phyloP scores from a whole-genome alignment of 768 basidiomycete species.

The Tremella yokohamensis region DNA sequence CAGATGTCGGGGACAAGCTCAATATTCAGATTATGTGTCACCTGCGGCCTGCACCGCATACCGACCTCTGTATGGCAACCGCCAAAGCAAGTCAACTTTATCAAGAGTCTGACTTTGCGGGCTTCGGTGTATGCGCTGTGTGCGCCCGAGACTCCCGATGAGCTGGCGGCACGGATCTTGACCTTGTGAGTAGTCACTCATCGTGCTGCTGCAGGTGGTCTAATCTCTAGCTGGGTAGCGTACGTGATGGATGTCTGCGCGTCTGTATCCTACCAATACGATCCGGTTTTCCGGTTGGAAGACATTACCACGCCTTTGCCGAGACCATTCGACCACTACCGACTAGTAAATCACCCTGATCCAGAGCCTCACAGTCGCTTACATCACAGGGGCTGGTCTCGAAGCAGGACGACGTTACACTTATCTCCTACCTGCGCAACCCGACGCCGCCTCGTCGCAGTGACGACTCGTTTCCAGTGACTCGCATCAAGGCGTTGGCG shows the following conservation, averaged over 20 bases:
- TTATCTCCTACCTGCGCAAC: not conserved
- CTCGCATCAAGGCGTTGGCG: slow-evolving; percentile 7
- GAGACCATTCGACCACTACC: slow-evolving; percentile 13
- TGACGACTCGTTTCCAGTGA: slow-evolving; percentile 2
- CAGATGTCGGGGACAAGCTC: not conserved
- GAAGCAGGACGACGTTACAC: slow-evolving; percentile 5
- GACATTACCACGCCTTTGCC: slow-evolving; percentile 34
- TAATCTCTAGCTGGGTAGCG: slow-evolving; percentile 24
- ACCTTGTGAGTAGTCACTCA: slow-evolving; percentile 22
- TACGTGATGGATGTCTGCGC: slow-evolving; percentile 24
- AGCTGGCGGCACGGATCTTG: slow-evolving; percentile 24
- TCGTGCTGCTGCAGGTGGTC: not conserved
- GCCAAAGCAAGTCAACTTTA: slow-evolving; percentile 2
- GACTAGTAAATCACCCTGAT: not conserved
- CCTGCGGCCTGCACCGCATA: slow-evolving; percentile 27
- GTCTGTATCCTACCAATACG: slow-evolving; percentile 25
- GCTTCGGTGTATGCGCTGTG: slow-evolving; percentile 13
- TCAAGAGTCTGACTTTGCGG: slow-evolving; percentile 11
- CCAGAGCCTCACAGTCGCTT: not conserved
- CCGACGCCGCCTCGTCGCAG: not conserved
- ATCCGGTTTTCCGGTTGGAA: slow-evolving; percentile 14
- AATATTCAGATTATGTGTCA: slow-evolving; percentile 14
- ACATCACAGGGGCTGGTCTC: slow-evolving; percentile 7
- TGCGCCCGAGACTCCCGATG: slow-evolving; percentile 22
- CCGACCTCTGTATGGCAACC: slow-evolving; percentile 14